phyloP scores from a whole-genome alignment of 2,329 filamentous ascomycete genomes.

The Sclerotinia glacialis region DNA sequence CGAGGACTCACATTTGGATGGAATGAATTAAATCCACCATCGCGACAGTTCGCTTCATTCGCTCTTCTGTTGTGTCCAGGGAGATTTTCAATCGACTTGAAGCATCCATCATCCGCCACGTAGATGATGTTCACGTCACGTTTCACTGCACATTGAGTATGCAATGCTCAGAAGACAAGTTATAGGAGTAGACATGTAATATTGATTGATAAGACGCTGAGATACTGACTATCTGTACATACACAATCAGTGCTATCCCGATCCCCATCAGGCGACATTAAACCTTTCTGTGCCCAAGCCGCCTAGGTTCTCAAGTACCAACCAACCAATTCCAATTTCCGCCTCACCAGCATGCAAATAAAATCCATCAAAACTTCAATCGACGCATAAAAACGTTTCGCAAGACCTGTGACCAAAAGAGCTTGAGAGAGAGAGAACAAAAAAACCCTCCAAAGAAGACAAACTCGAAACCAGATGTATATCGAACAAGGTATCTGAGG shows the following conservation, averaged over 20 bases:
- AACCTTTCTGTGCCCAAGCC: constrained; percentile 20
- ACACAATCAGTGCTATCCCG: constrained; percentile 19
- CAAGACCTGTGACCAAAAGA: constrained; percentile 23
- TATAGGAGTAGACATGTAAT: constrained; percentile 18
- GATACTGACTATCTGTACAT: constrained; percentile 30
- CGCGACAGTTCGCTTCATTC: too few species aligned
- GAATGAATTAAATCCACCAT: not conserved
- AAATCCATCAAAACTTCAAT: constrained; percentile 25
- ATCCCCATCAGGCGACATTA: constrained; percentile 20
- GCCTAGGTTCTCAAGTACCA: constrained; percentile 17
- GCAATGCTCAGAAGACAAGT: not conserved
- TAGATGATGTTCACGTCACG: not conserved
- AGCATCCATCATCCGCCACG: constrained; percentile 4
- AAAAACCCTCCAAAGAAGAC: constrained; percentile 2
- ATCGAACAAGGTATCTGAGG: constrained; percentile 60
- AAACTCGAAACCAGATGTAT: constrained; percentile 41
- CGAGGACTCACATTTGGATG: not conserved
- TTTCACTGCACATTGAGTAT: not conserved
- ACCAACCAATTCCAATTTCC: constrained; percentile 17
- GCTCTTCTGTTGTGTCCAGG: not conserved
- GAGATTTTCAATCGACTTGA: not conserved
- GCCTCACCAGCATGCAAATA: constrained; percentile 23
- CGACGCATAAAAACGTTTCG: constrained; percentile 24
- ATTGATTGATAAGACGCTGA: constrained; percentile 26
- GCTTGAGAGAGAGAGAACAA: not conserved